Evolutionary conservation across 208 protist genomes (phyloP).

Genomic region (Angomonas deanei): DNA sequence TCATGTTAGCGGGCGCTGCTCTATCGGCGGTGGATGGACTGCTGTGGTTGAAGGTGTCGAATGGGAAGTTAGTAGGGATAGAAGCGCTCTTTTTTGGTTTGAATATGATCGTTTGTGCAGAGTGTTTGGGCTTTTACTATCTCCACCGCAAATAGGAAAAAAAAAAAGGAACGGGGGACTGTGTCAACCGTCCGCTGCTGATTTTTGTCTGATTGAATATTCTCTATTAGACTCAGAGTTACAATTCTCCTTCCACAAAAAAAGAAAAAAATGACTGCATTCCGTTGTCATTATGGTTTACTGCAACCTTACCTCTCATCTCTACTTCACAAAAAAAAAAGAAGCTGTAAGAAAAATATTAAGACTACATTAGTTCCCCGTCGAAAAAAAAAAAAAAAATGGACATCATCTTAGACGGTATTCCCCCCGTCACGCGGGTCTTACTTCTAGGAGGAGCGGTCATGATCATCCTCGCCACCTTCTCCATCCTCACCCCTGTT

Average conservation of each 20-base stretch:
- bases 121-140: too few relatives aligned
- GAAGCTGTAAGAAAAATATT: background rate
- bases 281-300: background rate
- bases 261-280: background rate
- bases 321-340: background rate
- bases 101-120: too few relatives aligned
- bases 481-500: slow-evolving; percentile 60
- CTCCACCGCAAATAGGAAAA: too few relatives aligned
- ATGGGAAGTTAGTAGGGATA: too few relatives aligned
- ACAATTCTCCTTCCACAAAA: background rate
- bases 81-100: too few relatives aligned
- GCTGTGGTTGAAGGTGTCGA: too few relatives aligned
- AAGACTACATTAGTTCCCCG: background rate
- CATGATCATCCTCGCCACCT: slow-evolving; percentile 38
- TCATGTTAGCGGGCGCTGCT: too few relatives aligned
- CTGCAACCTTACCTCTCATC: background rate
- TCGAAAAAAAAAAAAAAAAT: slow-evolving; percentile 8
- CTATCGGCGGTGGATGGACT: too few relatives aligned
- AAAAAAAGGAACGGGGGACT: too few relatives aligned
- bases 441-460: slow-evolving; percentile 21
- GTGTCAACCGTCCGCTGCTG: too few relatives aligned
- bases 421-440: slow-evolving; percentile 32
- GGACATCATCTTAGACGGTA: slow-evolving; percentile 13
- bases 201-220: too few relatives aligned
- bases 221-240: too few relatives aligned